Conservation (phyloP, 164 flowering plant genomes). For the Kingdonia uniflora region DNA sequence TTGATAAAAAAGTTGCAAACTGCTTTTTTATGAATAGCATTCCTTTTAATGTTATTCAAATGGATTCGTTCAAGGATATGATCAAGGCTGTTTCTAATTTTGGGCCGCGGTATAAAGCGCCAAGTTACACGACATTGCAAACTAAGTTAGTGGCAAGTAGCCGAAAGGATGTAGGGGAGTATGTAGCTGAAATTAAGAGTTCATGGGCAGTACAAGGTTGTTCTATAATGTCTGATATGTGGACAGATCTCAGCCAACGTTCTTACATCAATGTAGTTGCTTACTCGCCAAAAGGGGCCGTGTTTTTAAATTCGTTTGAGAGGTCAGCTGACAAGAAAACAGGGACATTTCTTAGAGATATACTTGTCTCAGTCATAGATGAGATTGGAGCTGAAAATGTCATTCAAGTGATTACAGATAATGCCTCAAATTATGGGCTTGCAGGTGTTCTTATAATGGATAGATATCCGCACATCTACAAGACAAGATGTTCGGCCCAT, state of each 20-base stretch:
- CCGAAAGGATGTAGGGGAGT: constrained; percentile 8
- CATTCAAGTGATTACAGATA: constrained; percentile 2
- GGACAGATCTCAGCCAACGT: constrained; percentile 3
- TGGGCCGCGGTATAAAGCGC: constrained; percentile 11
- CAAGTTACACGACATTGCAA: too few relatives aligned
- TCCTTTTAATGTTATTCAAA: too few relatives aligned
- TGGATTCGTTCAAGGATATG: too few relatives aligned
- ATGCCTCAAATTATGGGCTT: constrained; percentile 2
- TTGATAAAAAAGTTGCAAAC: constrained; percentile 8
- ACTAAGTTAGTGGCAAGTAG: constrained; percentile 6
- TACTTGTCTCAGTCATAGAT: too few relatives aligned
- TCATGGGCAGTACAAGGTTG: constrained; percentile 16
- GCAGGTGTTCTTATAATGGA: constrained; percentile 4
- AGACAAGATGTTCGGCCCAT: constrained; percentile 9
- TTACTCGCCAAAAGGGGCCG: constrained; percentile 15
- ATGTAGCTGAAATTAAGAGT: constrained; percentile 12
- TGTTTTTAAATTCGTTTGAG: too few relatives aligned
- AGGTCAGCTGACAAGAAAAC: too few relatives aligned
- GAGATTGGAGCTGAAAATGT: too few relatives aligned
- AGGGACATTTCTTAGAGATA: too few relatives aligned
- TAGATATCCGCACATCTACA: constrained; percentile 11
- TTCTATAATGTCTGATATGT: constrained; percentile 11
- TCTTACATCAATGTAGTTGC: constrained; percentile 12
- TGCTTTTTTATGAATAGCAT: constrained; percentile 11
- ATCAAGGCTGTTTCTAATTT: constrained; percentile 12